Evolutionary conservation across 257 asterid species (phyloP), one percentile per base, ranked within the genome.

Genomic region (Forsythia viridissima): DNA sequence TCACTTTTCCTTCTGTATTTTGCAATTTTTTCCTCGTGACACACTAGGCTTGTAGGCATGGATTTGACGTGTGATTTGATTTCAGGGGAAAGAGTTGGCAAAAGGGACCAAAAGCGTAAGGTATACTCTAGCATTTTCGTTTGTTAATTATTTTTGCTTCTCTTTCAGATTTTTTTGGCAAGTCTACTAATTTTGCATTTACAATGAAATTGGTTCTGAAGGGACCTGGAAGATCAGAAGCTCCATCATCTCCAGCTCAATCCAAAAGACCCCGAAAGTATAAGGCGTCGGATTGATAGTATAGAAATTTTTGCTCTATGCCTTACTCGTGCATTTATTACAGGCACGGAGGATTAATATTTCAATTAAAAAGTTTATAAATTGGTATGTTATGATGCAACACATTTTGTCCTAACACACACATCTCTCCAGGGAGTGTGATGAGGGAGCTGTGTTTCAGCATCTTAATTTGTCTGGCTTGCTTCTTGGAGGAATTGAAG

Each of bases 91-190:
- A 89, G 89, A 84, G 80, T 84, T 71, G 89, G 85, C 85, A 94
- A 94, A 89, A 89, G 88, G 84, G 97, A 92, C 46, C 97, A 92
- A 80, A 94, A 90, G 86, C 97, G 97, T 80, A 94, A 94, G 97
- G 98, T 90, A 90, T 36, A 30, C 52, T 74, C 39, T 2, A 21
- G 42, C 52, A 5, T 5, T 52, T 75, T 18, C 18, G 36, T 69
- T 13, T 63, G 71, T 34, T n/a, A 36, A 40, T 34, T 15, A 21
- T 51, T 37, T 40, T 37, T 2, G 55, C 65, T 20, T 75, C 13
- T 68, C 59, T 55, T 86, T 15, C 48, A 39, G 24, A 24, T 38
- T 10, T 70, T 43, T 6, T 20, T 52, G 6, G 42, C 79, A 34
- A 68, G 66, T 43, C 36, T 38, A 55, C 34, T 76, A 44, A 71